phyloP scores from a whole-genome alignment of 164 flowering plant genomes.

The Macadamia integrifolia region DNA sequence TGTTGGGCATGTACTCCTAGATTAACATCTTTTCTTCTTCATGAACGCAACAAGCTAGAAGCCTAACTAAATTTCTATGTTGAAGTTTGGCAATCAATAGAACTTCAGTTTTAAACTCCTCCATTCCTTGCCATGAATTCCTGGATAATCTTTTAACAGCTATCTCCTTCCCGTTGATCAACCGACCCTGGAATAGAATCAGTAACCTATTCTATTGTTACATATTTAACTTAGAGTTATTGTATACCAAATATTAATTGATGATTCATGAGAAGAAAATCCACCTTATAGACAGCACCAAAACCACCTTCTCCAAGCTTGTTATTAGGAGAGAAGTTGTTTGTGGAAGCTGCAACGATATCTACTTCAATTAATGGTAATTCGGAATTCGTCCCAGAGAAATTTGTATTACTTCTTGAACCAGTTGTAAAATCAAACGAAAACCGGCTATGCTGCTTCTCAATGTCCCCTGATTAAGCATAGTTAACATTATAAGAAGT shows the following conservation, averaged over 20 bases:
- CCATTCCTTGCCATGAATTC: not conserved
- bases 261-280: not conserved
- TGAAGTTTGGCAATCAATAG: conserved; percentile 5
- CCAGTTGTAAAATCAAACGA: too few relatives aligned
- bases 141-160: not conserved
- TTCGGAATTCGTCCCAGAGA: not conserved
- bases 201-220: not conserved
- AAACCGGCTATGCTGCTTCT: too few relatives aligned
- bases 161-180: not conserved
- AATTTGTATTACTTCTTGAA: too few relatives aligned
- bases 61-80: not conserved
- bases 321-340: conserved; percentile 15
- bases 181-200: too few relatives aligned
- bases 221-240: too few relatives aligned
- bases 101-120: conserved; percentile 4
- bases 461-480: too few relatives aligned
- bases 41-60: not conserved
- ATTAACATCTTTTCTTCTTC: not conserved
- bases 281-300: conserved; percentile 26
- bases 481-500: too few relatives aligned
- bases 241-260: too few relatives aligned
- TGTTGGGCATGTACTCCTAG: not conserved
- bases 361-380: not conserved
- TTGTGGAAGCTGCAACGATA: conserved; percentile 11
- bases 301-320: conserved; percentile 35